A percentile compares a stretch with the other conserved stretches of the same genome.
Conservation (phyloP, 129 eudicot genomes). For the Centella asiatica region DNA sequence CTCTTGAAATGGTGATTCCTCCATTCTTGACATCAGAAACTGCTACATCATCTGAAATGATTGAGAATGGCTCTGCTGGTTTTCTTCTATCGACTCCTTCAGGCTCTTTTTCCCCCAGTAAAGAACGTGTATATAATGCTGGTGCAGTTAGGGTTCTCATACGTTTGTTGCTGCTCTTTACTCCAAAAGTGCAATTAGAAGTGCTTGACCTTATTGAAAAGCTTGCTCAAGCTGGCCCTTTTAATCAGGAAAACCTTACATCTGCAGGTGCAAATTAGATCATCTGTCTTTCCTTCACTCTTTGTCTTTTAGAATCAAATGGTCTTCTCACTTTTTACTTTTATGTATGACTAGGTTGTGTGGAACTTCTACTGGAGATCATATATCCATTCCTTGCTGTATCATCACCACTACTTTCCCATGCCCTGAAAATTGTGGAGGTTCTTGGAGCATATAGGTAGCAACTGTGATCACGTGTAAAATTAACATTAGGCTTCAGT, state of each 20-base stretch:
- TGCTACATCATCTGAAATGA: slow-evolving; percentile 26
- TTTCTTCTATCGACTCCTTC: slow-evolving; percentile 48
- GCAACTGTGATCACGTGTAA: slow-evolving; percentile 6
- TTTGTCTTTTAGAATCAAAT: slow-evolving; percentile 1
- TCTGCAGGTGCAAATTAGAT: slow-evolving; percentile 58
- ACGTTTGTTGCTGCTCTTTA: slow-evolving; percentile 71
- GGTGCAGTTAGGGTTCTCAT: slow-evolving; percentile 77
- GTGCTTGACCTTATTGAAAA: slow-evolving; percentile 56
- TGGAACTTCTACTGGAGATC: slow-evolving; percentile 87
- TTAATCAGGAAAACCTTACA: slow-evolving; percentile 92
- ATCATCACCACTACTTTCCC: slow-evolving; percentile 64
- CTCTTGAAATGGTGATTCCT: slow-evolving; percentile 80
- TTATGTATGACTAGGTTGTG: slow-evolving; percentile 53
- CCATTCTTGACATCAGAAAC: slow-evolving; percentile 64
- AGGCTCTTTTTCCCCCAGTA: slow-evolving; percentile 47
- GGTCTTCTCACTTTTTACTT: slow-evolving; percentile 12
- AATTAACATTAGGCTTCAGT: neutral
- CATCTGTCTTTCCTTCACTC: neutral
- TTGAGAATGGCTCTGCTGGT: slow-evolving; percentile 32
- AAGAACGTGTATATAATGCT: slow-evolving; percentile 74
- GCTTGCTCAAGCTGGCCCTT: slow-evolving; percentile 81
- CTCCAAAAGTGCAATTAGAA: slow-evolving; percentile 80
- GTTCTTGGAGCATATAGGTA: slow-evolving; percentile 96
- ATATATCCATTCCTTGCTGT: slow-evolving; percentile 76
- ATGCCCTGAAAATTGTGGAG: slow-evolving; percentile 74